phyloP scores from a whole-genome alignment of 805 yeast species.

The Starmerella lactis-condensi region DNA sequence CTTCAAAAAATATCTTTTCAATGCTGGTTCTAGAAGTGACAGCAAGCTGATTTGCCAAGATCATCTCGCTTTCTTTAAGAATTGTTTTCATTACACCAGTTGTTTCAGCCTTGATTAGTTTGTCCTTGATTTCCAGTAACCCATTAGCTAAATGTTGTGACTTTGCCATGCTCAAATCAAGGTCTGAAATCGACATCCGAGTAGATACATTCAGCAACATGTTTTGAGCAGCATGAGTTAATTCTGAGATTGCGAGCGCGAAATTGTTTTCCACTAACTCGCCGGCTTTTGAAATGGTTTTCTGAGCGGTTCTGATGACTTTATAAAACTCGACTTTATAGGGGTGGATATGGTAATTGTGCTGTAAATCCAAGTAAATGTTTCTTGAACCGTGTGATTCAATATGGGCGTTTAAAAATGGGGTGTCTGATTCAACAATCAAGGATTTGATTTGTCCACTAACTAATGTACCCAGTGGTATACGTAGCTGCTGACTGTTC shows the following conservation, averaged over 20 bases:
- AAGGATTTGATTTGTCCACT: conserved; percentile 8
- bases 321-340: no score
- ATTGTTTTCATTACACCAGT: not conserved
- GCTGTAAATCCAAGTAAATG: no score
- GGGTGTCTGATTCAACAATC: no score
- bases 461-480: conserved; percentile 4
- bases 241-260: no score
- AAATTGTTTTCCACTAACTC: no score
- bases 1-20: conserved; percentile 5
- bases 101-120: not conserved
- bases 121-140: not conserved
- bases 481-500: not conserved
- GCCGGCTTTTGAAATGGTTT: no score
- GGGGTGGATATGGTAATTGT: no score
- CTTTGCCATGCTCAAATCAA: not conserved
- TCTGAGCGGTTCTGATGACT: no score
- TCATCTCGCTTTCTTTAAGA: not conserved
- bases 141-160: conserved; percentile 4
- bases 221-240: no score
- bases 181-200: conserved; percentile 1
- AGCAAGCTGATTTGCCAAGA: not conserved
- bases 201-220: not conserved
- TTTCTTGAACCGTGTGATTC: no score
- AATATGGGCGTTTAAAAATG: no score
- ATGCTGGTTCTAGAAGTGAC: conserved; percentile 3